These are phyloP conservation scores for Lunularia cruciata DNA, from an alignment of 225 moss, liverwort and hornwort genomes.

Conservation along the genomic window DNA sequence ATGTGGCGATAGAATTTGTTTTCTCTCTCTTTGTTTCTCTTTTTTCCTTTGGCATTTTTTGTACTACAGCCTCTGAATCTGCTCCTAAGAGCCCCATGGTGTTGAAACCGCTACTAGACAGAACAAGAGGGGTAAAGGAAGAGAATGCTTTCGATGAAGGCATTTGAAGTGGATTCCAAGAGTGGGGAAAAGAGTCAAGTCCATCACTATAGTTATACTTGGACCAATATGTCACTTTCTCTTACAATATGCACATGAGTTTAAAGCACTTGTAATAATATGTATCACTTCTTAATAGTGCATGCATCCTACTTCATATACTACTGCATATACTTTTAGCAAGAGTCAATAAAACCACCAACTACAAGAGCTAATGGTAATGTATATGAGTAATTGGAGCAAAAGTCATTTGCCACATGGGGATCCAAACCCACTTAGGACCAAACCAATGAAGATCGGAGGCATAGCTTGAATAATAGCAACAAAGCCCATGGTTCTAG, in stretches of 20 bases:
- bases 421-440: background rate
- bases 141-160: conserved; percentile 27
- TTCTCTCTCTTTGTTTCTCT: conserved; percentile 3
- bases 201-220: conserved; percentile 59
- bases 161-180: conserved; percentile 32
- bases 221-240: conserved; percentile 61
- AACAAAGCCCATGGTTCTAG: background rate
- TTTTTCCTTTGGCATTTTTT: background rate
- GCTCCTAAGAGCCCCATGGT: conserved; percentile 34
- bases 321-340: no score
- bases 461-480: background rate
- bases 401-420: no score
- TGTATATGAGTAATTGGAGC: no score
- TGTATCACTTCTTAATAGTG: background rate
- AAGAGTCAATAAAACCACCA: background rate
- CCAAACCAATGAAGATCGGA: background rate
- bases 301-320: background rate
- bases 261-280: conserved; percentile 24
- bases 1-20: conserved; percentile 20
- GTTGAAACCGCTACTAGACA: conserved; percentile 27
- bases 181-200: conserved; percentile 33
- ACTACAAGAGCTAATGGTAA: no score
- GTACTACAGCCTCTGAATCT: conserved; percentile 31
- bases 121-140: conserved; percentile 22
- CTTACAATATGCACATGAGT: conserved; percentile 47